Evolutionary conservation across 1,139 yeast species (phyloP).

Genomic region (Yamadazyma dushanensis): DNA sequence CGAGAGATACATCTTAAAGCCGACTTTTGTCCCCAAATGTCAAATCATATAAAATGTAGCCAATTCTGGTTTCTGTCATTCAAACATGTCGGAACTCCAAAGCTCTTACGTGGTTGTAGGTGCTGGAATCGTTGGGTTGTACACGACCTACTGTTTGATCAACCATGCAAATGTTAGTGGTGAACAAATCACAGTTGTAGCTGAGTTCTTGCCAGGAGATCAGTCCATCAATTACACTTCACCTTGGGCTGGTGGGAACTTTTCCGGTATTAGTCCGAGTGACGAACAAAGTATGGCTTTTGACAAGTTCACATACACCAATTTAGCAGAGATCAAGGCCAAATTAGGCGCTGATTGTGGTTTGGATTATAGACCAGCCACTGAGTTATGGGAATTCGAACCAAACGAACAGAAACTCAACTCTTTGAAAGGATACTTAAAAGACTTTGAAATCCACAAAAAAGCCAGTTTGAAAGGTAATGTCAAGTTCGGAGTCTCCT

Average conservation of each 20-base stretch:
- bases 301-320: conserved; percentile 7
- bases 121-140: conserved; percentile 28
- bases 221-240: conserved; percentile 22
- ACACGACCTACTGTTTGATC: conserved; percentile 23
- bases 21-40: neutral
- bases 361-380: conserved; percentile 2
- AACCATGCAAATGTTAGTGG: conserved; percentile 18
- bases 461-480: conserved; percentile 5
- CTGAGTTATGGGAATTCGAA: conserved; percentile 6
- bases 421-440: conserved; percentile 4
- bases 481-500: conserved; percentile 54
- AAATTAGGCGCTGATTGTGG: conserved; percentile 7
- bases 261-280: conserved; percentile 10
- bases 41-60: neutral
- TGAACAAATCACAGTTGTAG: conserved; percentile 17
- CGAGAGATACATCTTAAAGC: neutral
- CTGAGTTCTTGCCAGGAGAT: conserved; percentile 26
- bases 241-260: conserved; percentile 27
- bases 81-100: neutral
- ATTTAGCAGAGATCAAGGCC: conserved; percentile 4
- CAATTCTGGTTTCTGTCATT: too few relatives aligned
- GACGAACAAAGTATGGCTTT: conserved; percentile 5
- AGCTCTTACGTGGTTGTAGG: conserved; percentile 4
- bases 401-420: neutral
- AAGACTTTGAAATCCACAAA: conserved; percentile 3